Conservation (phyloP, 169 alveolate genomes). For the Cryptosporidium parvum region DNA sequence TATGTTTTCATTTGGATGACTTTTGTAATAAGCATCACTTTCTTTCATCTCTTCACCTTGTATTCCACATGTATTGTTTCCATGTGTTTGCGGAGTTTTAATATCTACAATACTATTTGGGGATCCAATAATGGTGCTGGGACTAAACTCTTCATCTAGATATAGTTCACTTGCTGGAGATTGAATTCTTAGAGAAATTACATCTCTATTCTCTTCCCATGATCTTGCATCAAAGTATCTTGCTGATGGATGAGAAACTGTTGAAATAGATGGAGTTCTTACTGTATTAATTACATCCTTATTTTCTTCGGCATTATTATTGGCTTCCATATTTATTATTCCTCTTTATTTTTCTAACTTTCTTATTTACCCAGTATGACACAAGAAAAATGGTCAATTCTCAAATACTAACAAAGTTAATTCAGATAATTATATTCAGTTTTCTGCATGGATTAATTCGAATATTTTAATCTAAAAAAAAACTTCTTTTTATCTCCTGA, state of each 20-base stretch:
- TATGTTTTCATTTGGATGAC: neutral
- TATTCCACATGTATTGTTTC: neutral
- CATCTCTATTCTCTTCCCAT: conserved; percentile 68
- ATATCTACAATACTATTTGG: conserved; percentile 68
- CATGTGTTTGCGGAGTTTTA: conserved; percentile 31
- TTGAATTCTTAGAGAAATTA: conserved; percentile 56
- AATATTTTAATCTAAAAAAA: neutral
- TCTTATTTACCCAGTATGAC: neutral
- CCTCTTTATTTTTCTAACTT: neutral
- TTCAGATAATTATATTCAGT: neutral
- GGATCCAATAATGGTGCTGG: conserved; percentile 59
- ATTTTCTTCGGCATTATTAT: conserved; percentile 12
- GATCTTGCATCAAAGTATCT: conserved; percentile 75
- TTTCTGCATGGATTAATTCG: conserved; percentile 10
- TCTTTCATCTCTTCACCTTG: conserved; percentile 39
- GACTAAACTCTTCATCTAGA: conserved; percentile 71
- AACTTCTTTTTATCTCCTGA: neutral
- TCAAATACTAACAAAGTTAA: neutral
- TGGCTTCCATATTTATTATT: conserved; percentile 20
- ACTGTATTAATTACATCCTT: conserved; percentile 1
- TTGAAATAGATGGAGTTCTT: conserved; percentile 66
- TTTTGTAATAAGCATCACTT: neutral
- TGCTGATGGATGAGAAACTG: conserved; percentile 53
- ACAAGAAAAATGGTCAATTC: neutral
- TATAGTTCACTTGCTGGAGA: conserved; percentile 73